These are phyloP conservation scores for Chalaropsis thielavioides DNA, from an alignment of 2,329 filamentous ascomycete genomes.

Conservation along the genomic window DNA sequence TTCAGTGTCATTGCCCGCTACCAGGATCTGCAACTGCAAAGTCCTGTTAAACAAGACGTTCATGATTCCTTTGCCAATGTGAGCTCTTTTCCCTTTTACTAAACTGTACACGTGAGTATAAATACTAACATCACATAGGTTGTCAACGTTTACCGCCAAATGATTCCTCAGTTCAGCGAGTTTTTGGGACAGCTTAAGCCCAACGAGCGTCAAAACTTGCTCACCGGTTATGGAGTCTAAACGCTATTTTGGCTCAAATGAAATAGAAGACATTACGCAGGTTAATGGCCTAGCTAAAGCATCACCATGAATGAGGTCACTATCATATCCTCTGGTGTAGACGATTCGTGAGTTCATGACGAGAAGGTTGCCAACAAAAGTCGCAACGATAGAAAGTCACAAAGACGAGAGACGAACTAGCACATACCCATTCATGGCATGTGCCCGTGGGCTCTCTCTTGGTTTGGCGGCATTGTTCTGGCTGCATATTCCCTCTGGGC, in stretches of 20 bases:
- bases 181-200: slow-evolving; percentile 39
- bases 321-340: too few species aligned
- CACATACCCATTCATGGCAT: neutral
- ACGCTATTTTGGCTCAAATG: neutral
- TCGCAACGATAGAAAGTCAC: neutral
- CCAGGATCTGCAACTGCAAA: slow-evolving; percentile 46
- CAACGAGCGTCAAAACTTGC: slow-evolving; percentile 36
- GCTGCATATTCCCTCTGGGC: neutral
- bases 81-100: slow-evolving; percentile 24
- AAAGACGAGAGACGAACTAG: neutral
- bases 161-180: slow-evolving; percentile 44
- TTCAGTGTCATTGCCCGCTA: slow-evolving; percentile 75
- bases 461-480: neutral
- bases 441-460: neutral
- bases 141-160: slow-evolving; percentile 40
- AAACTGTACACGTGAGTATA: slow-evolving; percentile 3
- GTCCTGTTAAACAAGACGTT: slow-evolving; percentile 48
- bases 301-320: neutral
- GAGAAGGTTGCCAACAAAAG: neutral
- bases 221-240: slow-evolving; percentile 33
- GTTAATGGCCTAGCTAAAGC: neutral
- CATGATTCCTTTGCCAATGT: slow-evolving; percentile 65
- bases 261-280: neutral
- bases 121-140: slow-evolving; percentile 27
- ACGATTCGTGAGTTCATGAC: neutral